These are phyloP conservation scores for Ceratobasidium sp. DNA, from an alignment of 1,284 basidiomycete species.

Conservation along the genomic window DNA sequence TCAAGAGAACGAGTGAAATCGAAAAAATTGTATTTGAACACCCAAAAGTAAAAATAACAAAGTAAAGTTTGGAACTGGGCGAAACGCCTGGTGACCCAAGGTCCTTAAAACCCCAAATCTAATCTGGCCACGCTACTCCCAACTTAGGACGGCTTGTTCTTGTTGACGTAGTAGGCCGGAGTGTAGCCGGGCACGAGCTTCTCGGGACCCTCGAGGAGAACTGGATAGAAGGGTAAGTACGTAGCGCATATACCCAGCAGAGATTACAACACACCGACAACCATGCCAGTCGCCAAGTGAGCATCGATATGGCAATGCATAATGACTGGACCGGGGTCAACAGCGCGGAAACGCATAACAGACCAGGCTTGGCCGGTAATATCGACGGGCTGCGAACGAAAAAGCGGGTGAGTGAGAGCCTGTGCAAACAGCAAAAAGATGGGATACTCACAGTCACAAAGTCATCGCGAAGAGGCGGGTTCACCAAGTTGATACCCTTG, in stretches of 20 bases:
- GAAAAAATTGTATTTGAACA: too few relatives aligned
- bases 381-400: conserved; percentile 21
- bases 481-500: conserved; percentile 39
- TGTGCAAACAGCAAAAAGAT: too few relatives aligned
- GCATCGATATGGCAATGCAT: conserved; percentile 45
- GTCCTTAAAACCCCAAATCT: too few relatives aligned
- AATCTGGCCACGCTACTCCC: too few relatives aligned
- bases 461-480: conserved; percentile 40
- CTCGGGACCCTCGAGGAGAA: conserved; percentile 17
- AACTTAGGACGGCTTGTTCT: conserved; percentile 8
- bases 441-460: conserved; percentile 18
- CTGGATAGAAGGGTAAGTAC: not conserved
- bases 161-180: conserved; percentile 13
- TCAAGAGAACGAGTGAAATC: too few relatives aligned
- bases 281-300: conserved; percentile 35
- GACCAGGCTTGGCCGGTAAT: conserved; percentile 36
- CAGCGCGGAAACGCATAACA: conserved; percentile 26
- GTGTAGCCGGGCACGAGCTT: conserved; percentile 25
- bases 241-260: not conserved
- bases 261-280: not conserved
- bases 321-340: conserved; percentile 25
- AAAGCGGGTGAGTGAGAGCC: not conserved
- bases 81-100: too few relatives aligned
- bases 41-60: too few relatives aligned
- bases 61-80: too few relatives aligned